Base-by-base conservation (phyloP, 352 stramenopile genomes). In the Globisporangium apiculatum region DNA sequence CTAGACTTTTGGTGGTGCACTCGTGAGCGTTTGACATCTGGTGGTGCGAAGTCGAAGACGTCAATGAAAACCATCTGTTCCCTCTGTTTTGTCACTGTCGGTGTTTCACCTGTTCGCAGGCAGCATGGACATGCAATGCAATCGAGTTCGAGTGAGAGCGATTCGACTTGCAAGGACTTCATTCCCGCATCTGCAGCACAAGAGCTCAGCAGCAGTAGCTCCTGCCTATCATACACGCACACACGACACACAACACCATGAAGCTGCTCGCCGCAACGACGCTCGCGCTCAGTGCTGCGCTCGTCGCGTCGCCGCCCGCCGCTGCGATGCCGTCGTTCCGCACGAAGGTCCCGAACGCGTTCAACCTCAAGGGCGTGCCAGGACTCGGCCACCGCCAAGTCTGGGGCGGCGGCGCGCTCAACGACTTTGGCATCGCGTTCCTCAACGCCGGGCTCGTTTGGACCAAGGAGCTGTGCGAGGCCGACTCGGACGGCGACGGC, bases 401-500 rank as follows among this genome's bases (percentile, higher is more conserved):
- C 41, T 45, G 41, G 41, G 41, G 41, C 41, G 72, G 72, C 17
- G 72, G 72, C 37, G 51, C 42, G 6, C 54, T 55, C 15, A 81
- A 77, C 47, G 43, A 60, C 3, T 78, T 81, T 45, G 69, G 69
- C n/a, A 9, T 40, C 1, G 69, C 47, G 14, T 78, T 81, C 48
- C 7, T 45, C 0, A 40, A 7, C 9, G 62, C 54, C 11, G 46
- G 54, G 3, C 40, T 58, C 38, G 53, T 41, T 43, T 81, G 69
- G 72, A 81, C 58, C n/a, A 58, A 60, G 11, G 62, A 66, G 7
- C 55, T 81, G 17, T 81, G 72, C 62, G 62, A 76, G 45, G 51
- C 52, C 8, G 72, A 78, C 53, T 62, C 69, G 46, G 72, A 76
- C 37, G 57, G 61, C 47, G 80, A 90, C 60, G 76, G 78, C 10